A percentile compares a stretch with the other conserved stretches of the same genome.
Conservation (phyloP, 371 early-diverging fungal species). For the Haplosporangium sp. region DNA sequence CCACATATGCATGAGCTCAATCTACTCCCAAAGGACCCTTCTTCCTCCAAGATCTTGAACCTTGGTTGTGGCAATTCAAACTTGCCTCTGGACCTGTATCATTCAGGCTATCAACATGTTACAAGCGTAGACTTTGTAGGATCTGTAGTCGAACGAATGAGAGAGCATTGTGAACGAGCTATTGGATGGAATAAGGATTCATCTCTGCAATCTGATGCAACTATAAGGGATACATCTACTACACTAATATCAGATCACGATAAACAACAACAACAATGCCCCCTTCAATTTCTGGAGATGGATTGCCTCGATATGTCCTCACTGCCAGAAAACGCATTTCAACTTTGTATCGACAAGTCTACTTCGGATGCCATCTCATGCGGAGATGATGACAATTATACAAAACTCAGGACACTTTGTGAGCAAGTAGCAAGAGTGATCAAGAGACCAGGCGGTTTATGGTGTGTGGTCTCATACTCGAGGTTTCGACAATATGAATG, state of each 20-base stretch:
- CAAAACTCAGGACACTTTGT: constrained; percentile 35
- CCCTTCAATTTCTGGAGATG: constrained; percentile 41
- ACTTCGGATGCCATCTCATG: constrained; percentile 50
- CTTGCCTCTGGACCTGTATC: constrained; percentile 39
- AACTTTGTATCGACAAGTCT: constrained; percentile 42
- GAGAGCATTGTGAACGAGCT: constrained; percentile 24
- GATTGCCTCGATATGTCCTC: constrained; percentile 45
- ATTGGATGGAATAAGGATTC: constrained; percentile 23
- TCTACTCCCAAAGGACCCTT: constrained; percentile 17
- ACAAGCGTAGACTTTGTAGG: constrained; percentile 42
- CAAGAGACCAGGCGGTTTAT: constrained; percentile 20
- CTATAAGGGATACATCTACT: not conserved
- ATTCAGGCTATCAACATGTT: constrained; percentile 26
- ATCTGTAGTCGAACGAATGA: constrained; percentile 39
- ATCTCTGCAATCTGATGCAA: not conserved
- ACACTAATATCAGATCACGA: not conserved
- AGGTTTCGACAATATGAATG: constrained; percentile 44
- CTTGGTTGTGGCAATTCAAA: constrained; percentile 48
- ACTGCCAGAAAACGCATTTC: constrained; percentile 8
- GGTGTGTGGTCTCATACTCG: constrained; percentile 46
- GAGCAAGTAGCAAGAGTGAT: constrained; percentile 37
- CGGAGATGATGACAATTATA: constrained; percentile 43
- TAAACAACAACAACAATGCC: constrained; percentile 9
- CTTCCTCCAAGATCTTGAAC: constrained; percentile 29
- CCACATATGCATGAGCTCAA: constrained; percentile 12